Base-by-base conservation (phyloP, 257 asterid species). In the Ocimum tenuiflorum region DNA sequence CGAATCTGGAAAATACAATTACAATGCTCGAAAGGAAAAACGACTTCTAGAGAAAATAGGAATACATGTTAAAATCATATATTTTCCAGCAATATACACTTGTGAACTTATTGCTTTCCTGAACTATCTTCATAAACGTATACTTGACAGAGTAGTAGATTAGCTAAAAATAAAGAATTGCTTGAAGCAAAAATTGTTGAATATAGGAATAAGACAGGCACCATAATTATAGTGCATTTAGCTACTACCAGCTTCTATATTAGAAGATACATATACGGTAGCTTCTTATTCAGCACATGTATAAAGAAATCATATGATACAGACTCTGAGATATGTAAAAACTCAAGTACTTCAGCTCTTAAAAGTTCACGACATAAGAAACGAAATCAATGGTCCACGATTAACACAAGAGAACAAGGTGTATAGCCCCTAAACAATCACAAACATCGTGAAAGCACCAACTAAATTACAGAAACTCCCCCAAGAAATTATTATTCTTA, bases 41-140 rank as follows among this genome's bases (percentile, higher is more conserved):
- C 18, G 57, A 18, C 14, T 31, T 8, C 1, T 8, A 63, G 57
- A 46, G 9, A 65, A 45, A 72, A 29, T 15, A 11, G 8, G 7
- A 29, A 8, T 27, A 4, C 2, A 27, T 1, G 4, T 27, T 27
- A 27, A 27, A 27, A 2, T 27, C 31, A 27, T 27, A 27, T 27
- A 4, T 4, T 27, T 27, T 27, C 31, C 31, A 27, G 31, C 31
- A 27, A 27, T 27, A 27, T 27, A 2, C 31, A 27, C 31, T 27
- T 27, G 3, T 27, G 31, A 27, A 27, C 31, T 27, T 27, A 27
- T 27, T 27, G 31, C 31, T 1, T 10, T 4, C 39, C 3, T 11
- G 13, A 39, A 39, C 53, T 35, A 23, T 38, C 73, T 65, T 58
- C 43, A 56, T 3, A 53, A 63, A 52, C 51, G 10, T 31, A 55